phyloP scores from a whole-genome alignment of 192 early-diverging fungal genomes.

The Coemansia aciculifera region DNA sequence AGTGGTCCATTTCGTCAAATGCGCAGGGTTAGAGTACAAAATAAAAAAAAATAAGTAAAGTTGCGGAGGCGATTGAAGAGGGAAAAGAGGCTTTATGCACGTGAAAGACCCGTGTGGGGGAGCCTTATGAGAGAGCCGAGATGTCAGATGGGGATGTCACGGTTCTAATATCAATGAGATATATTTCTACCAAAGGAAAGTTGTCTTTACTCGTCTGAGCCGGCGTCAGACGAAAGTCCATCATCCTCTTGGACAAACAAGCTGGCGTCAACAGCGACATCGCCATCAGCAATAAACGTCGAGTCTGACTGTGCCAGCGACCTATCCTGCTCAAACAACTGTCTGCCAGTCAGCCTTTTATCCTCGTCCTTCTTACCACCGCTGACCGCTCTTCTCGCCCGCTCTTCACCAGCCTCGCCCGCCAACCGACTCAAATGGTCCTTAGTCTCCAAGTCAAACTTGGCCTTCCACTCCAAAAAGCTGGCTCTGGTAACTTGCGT shows the following conservation, averaged over 20 bases:
- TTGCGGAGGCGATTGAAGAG: background rate
- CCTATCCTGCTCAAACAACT: conserved; percentile 91
- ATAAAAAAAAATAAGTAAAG: background rate
- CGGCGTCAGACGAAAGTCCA: conserved; percentile 35
- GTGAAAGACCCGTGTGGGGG: conserved; percentile 2
- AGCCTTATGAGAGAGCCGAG: background rate
- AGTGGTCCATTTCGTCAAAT: conserved; percentile 8
- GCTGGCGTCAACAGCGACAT: conserved; percentile 79
- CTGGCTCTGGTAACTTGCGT: conserved; percentile 77
- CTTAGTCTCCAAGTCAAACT: conserved; percentile 73
- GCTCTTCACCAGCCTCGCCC: conserved; percentile 56
- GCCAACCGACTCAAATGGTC: conserved; percentile 19
- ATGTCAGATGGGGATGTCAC: background rate
- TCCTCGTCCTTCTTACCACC: conserved; percentile 45
- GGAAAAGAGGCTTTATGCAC: conserved; percentile 6
- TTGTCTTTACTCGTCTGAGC: conserved; percentile 61
- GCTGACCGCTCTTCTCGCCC: conserved; percentile 45
- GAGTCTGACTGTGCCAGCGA: conserved; percentile 81
- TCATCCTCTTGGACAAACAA: conserved; percentile 68
- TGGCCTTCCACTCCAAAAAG: conserved; percentile 77
- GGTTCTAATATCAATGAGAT: background rate
- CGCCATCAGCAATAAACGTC: conserved; percentile 79
- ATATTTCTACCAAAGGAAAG: background rate
- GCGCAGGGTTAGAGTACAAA: background rate
- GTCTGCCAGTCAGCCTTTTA: conserved; percentile 66